These are phyloP conservation scores for Rhododendron vialii DNA, from an alignment of 148 eudicot genomes.

Conservation along the genomic window DNA sequence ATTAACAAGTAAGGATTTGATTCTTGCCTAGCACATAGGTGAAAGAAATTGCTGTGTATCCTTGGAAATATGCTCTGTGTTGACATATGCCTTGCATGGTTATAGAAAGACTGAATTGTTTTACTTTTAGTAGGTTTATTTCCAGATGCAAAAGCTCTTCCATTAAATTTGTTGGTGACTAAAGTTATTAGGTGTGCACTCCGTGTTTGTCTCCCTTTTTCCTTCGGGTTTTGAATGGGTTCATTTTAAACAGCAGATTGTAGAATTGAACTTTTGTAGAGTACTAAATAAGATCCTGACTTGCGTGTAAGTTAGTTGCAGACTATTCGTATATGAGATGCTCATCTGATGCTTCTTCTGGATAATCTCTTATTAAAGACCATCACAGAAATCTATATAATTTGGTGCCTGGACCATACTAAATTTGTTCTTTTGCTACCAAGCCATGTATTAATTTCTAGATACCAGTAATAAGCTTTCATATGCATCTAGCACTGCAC, in stretches of 20 bases:
- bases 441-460: background rate
- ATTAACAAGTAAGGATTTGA: constrained; percentile 76
- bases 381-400: background rate
- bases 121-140: background rate
- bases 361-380: background rate
- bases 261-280: background rate
- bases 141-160: background rate
- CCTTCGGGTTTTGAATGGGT: background rate
- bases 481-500: background rate
- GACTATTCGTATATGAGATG: background rate
- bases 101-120: background rate
- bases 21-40: background rate
- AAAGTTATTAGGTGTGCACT: background rate
- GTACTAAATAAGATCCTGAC: background rate
- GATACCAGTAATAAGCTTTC: background rate
- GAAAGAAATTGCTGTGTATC: constrained; percentile 7
- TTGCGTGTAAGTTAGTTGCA: background rate
- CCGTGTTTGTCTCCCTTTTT: background rate
- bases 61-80: constrained; percentile 1
- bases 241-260: background rate
- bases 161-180: background rate
- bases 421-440: background rate
- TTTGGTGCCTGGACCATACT: background rate
- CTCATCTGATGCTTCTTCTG: background rate
- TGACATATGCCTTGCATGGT: background rate